Conservation (phyloP, 106 monocot species). For the Allium sativum region DNA sequence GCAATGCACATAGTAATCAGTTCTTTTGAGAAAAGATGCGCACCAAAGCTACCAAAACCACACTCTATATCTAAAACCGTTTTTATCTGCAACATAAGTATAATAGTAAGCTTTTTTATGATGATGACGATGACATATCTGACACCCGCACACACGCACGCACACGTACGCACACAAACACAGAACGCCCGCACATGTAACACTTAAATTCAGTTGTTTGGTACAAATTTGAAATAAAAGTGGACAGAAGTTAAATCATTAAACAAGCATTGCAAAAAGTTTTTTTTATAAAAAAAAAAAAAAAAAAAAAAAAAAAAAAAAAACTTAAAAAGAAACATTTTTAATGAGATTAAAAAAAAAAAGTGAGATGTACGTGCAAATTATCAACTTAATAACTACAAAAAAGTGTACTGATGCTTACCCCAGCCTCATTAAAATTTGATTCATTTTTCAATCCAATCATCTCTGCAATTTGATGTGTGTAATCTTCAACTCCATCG, state of each 20-base stretch:
- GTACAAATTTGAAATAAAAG: too few species aligned
- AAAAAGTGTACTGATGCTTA: slow-evolving; percentile 8
- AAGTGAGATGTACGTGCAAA: not conserved
- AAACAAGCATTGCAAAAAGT: not conserved
- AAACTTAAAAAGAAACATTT: slow-evolving; percentile 1
- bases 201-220: too few species aligned
- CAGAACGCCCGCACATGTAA: too few species aligned
- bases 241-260: not conserved
- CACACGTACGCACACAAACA: not conserved
- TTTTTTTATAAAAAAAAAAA: not conserved
- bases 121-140: not conserved
- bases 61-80: slow-evolving; percentile 89
- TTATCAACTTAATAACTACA: too few species aligned
- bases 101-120: not conserved
- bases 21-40: slow-evolving; percentile 69
- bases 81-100: slow-evolving; percentile 39
- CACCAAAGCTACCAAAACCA: slow-evolving; percentile 95
- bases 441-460: slow-evolving; percentile 55
- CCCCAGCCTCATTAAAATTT: slow-evolving; percentile 62
- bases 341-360: not conserved
- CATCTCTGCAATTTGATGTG: slow-evolving; percentile 84
- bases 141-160: not conserved
- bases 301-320: not conserved
- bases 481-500: slow-evolving; percentile 73
- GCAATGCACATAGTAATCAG: slow-evolving; percentile 82